phyloP scores from a whole-genome alignment of 139 green algal genomes.

The Tetradesmus obliquus region DNA sequence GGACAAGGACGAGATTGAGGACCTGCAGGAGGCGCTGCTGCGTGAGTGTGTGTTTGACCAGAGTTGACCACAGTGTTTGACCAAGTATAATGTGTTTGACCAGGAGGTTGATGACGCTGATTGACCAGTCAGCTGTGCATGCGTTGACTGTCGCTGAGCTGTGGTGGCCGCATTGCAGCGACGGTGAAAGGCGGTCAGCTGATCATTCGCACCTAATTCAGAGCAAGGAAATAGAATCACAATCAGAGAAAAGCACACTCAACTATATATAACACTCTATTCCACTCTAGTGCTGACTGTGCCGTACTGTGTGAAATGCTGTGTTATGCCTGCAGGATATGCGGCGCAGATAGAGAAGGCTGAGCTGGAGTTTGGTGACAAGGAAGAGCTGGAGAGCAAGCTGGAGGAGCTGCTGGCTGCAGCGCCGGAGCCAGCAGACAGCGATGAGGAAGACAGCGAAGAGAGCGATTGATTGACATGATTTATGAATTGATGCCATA shows the following conservation, averaged over 20 bases:
- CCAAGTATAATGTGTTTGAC: no score
- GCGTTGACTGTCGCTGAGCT: background rate
- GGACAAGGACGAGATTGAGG: conserved; percentile 33
- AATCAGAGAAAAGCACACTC: no score
- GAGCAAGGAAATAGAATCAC: no score
- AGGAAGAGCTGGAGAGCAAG: conserved; percentile 1
- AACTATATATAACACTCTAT: no score
- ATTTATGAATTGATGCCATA: background rate
- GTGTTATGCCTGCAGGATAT: background rate
- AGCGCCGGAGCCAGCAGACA: conserved; percentile 30
- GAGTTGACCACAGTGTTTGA: background rate
- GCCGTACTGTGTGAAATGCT: background rate
- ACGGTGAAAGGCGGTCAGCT: no score
- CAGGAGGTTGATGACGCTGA: no score
- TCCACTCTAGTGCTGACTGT: no score
- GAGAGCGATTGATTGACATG: background rate
- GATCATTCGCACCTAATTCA: no score
- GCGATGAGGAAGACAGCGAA: background rate
- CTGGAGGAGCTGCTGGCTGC: conserved; percentile 27
- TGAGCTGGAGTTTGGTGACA: conserved; percentile 23
- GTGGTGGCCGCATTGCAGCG: no score
- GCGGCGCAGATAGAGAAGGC: background rate
- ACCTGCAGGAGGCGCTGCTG: background rate
- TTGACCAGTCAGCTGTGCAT: background rate
- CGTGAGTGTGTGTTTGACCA: background rate